These are phyloP conservation scores for Lactuca saligna DNA, from an alignment of 129 eudicot genomes.

Conservation along the genomic window DNA sequence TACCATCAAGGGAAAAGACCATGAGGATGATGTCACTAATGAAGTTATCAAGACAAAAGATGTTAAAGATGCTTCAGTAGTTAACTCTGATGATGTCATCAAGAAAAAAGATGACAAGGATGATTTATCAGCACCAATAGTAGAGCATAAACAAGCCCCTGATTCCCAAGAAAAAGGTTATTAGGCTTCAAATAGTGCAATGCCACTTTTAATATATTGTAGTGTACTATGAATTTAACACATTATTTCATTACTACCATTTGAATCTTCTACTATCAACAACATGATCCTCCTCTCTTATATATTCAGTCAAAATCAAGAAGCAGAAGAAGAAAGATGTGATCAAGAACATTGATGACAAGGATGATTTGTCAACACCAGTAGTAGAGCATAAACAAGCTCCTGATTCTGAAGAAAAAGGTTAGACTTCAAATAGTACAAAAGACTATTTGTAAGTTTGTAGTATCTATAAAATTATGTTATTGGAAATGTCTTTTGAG, in stretches of 20 bases:
- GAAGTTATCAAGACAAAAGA: slow-evolving; percentile 28
- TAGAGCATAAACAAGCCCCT: slow-evolving; percentile 30
- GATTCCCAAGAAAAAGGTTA: slow-evolving; percentile 46
- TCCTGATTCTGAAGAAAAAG: slow-evolving; percentile 38
- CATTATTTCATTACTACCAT: not conserved
- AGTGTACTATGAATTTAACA: not conserved
- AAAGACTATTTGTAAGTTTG: no score
- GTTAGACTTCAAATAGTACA: slow-evolving; percentile 13
- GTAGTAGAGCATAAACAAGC: slow-evolving; percentile 40
- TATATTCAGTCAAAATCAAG: slow-evolving; percentile 33
- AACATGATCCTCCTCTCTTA: not conserved
- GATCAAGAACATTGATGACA: slow-evolving; percentile 28
- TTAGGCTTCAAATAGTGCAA: slow-evolving; percentile 12
- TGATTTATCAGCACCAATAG: slow-evolving; percentile 24
- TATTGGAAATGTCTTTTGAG: no score
- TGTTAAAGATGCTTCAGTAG: slow-evolving; percentile 15
- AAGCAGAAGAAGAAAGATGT: slow-evolving; percentile 39
- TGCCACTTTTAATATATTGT: not conserved
- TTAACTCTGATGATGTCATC: slow-evolving; percentile 20
- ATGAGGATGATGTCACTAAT: slow-evolving; percentile 21
- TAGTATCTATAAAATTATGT: not conserved
- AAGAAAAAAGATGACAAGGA: slow-evolving; percentile 31
- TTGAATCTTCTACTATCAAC: slow-evolving; percentile 3
- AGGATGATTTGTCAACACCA: slow-evolving; percentile 39
- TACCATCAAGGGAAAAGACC: slow-evolving; percentile 15